Evolutionary conservation across 139 green algal species (phyloP).

Genomic region (Eudorina sp.): DNA sequence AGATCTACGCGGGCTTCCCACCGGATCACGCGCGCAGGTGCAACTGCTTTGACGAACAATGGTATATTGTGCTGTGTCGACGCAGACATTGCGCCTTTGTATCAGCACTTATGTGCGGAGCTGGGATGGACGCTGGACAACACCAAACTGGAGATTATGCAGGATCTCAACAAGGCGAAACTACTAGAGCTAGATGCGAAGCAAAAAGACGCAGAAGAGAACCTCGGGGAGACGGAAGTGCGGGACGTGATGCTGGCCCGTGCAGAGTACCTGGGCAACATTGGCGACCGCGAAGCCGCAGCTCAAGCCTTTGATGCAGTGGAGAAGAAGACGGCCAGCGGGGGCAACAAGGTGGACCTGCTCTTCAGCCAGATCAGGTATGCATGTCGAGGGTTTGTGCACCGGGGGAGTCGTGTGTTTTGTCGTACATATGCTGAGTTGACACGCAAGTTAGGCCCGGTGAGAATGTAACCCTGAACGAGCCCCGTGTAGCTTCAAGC

Average conservation of each 20-base stretch:
- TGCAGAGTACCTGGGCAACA: slow-evolving; percentile 87
- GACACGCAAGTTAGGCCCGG: too few species aligned
- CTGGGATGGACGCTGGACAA: slow-evolving; percentile 76
- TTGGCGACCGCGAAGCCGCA: slow-evolving; percentile 85
- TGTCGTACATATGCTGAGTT: neutral
- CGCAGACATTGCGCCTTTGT: slow-evolving; percentile 80
- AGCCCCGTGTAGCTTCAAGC: too few species aligned
- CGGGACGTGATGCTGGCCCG: slow-evolving; percentile 91
- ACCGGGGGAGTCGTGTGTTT: neutral
- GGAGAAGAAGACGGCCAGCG: slow-evolving; percentile 91
- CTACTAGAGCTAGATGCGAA: slow-evolving; percentile 80
- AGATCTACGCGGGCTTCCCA: slow-evolving; percentile 55
- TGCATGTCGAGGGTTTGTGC: neutral
- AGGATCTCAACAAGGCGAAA: slow-evolving; percentile 66
- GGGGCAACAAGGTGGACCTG: slow-evolving; percentile 95
- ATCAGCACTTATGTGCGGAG: slow-evolving; percentile 80
- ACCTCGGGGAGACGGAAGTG: slow-evolving; percentile 96
- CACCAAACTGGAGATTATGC: slow-evolving; percentile 72
- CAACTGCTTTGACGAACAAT: too few species aligned
- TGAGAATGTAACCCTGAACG: too few species aligned
- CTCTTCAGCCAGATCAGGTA: slow-evolving; percentile 89
- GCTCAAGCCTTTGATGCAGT: slow-evolving; percentile 79
- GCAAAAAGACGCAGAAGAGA: slow-evolving; percentile 92
- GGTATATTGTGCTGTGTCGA: too few species aligned
- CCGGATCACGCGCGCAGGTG: too few species aligned